Evolutionary conservation across 768 basidiomycete genomes (phyloP).

Genomic region (Solioccasus polychromus): DNA sequence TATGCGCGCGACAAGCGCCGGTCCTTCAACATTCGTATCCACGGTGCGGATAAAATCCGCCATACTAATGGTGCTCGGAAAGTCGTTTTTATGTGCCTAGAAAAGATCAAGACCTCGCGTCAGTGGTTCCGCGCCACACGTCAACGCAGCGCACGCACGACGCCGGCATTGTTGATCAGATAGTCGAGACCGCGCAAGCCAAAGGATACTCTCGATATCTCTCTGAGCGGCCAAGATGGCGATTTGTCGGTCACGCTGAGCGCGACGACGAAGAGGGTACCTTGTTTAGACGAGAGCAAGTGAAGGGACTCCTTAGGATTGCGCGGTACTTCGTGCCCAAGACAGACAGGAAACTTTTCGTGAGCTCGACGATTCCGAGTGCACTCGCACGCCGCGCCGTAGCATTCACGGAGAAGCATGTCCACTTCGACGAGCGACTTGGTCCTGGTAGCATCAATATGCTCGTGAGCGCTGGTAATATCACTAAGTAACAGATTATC

Average conservation of each 20-base stretch:
- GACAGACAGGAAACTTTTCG: no score
- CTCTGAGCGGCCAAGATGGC: no score
- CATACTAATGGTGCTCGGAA: conserved; percentile 22
- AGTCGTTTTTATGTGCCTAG: conserved; percentile 25
- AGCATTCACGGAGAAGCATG: no score
- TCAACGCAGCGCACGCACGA: conserved; percentile 23
- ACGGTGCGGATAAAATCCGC: conserved; percentile 20
- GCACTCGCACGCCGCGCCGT: no score
- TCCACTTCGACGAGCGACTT: no score
- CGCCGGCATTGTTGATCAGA: conserved; percentile 35
- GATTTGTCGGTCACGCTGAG: conserved; percentile 29
- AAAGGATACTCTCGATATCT: no score
- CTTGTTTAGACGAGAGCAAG: conserved; percentile 20
- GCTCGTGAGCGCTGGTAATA: no score
- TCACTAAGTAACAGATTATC: no score
- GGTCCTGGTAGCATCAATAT: no score
- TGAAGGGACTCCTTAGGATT: conserved; percentile 22
- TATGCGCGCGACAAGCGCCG: conserved; percentile 30
- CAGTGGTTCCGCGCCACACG: conserved; percentile 15
- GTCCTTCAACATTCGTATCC: conserved; percentile 32
- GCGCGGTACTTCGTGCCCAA: no score
- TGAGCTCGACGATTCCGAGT: no score
- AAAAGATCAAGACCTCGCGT: not conserved
- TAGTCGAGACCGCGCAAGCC: conserved; percentile 30
- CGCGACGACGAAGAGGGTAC: conserved; percentile 18